These are phyloP conservation scores for Leccinum variicolor DNA, from an alignment of 768 basidiomycete species.

Conservation along the genomic window DNA sequence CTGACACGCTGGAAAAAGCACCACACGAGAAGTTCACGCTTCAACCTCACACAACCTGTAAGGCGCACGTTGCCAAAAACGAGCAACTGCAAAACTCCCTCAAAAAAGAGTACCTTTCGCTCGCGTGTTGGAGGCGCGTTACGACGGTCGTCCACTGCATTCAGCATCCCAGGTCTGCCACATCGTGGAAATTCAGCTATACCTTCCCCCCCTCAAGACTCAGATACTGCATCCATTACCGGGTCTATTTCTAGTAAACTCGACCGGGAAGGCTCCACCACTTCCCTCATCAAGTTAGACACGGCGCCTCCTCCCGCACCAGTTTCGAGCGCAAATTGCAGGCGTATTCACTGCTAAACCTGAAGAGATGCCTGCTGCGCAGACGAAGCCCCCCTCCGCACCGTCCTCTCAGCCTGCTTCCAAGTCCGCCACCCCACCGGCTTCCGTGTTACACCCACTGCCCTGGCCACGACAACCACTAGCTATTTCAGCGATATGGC, in stretches of 20 bases:
- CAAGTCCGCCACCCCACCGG: constrained; percentile 14
- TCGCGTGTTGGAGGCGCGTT: constrained; percentile 58
- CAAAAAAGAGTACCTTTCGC: constrained; percentile 45
- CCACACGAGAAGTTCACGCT: too few species aligned
- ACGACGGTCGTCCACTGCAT: constrained; percentile 57
- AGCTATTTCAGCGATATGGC: constrained; percentile 27
- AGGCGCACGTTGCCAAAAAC: too few species aligned
- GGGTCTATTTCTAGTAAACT: constrained; percentile 28
- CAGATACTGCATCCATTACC: constrained; percentile 23
- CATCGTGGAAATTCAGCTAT: constrained; percentile 24
- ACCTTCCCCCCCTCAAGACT: constrained; percentile 25
- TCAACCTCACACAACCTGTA: too few species aligned
- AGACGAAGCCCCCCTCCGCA: constrained; percentile 4
- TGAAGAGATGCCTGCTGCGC: constrained; percentile 31
- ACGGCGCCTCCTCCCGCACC: constrained; percentile 28
- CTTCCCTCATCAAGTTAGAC: constrained; percentile 33
- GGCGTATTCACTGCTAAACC: constrained; percentile 49
- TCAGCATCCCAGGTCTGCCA: constrained; percentile 40
- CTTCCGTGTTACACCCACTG: constrained; percentile 24
- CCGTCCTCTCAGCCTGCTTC: constrained; percentile 15
- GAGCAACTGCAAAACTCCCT: constrained; percentile 14
- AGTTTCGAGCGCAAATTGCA: constrained; percentile 35
- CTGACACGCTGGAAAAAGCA: too few species aligned
- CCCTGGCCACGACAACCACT: neutral
- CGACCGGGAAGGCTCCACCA: constrained; percentile 28